Conservation (phyloP, 75 land plant species). For the Chamaecyparis obtusa region DNA sequence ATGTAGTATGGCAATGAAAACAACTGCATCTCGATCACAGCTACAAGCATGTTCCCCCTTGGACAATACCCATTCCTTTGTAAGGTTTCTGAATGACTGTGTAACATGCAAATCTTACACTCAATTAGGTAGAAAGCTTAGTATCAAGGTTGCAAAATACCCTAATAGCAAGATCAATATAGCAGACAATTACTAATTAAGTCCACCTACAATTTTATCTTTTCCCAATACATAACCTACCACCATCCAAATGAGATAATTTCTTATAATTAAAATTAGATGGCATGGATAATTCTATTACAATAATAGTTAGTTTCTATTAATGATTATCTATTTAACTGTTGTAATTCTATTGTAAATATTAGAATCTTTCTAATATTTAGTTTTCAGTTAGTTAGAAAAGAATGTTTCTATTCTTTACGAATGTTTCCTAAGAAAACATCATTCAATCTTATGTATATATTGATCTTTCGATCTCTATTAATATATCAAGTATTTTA, state of each 20-base stretch:
- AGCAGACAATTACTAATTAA: not conserved
- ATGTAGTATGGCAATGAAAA: not conserved
- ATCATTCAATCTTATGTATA: no score
- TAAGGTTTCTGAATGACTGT: not conserved
- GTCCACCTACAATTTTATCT: not conserved
- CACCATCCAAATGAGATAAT: not conserved
- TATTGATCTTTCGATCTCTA: no score
- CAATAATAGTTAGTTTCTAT: no score
- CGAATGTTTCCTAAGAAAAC: no score
- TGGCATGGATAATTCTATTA: not conserved
- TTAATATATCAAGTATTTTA: no score
- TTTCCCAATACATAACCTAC: not conserved
- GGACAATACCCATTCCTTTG: not conserved
- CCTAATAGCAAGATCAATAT: not conserved
- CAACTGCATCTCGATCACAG: not conserved
- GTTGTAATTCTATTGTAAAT: no score
- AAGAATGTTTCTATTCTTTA: no score
- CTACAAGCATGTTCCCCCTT: not conserved
- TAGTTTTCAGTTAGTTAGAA: no score
- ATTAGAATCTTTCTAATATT: no score
- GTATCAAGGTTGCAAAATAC: not conserved
- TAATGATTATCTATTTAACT: no score
- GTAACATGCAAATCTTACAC: not conserved
- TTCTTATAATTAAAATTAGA: not conserved
- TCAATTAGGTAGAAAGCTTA: not conserved